A percentile compares a stretch with the other conserved stretches of the same genome.
phyloP scores from a whole-genome alignment of 2,329 filamentous ascomycete genomes.

The Parastagonospora nodorum region DNA sequence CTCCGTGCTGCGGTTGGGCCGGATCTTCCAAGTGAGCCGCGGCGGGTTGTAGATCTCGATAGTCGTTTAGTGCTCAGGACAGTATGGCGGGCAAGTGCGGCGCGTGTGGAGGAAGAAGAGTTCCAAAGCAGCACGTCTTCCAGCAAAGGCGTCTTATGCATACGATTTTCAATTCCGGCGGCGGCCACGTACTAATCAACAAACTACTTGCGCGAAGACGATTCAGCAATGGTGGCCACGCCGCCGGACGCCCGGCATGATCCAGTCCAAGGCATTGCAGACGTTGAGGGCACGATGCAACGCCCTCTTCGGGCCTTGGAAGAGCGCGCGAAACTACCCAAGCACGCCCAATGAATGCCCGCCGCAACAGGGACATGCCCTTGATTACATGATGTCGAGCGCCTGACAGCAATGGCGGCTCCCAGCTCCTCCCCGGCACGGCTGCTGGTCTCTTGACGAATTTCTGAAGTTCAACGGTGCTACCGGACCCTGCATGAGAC shows the following conservation, averaged over 20 bases:
- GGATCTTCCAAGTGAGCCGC: not conserved
- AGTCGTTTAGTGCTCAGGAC: not conserved
- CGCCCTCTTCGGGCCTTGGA: constrained; percentile 12
- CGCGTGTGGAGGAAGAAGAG: not conserved
- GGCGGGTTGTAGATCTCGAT: constrained; percentile 1
- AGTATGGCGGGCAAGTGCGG: not conserved
- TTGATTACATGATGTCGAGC: constrained; percentile 4
- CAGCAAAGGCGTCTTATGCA: constrained; percentile 1
- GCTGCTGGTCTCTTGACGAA: not conserved
- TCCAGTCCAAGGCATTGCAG: constrained; percentile 16
- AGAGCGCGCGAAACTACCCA: constrained; percentile 6
- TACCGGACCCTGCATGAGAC: constrained; percentile 16
- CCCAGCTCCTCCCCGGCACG: constrained; percentile 5
- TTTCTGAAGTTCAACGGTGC: constrained; percentile 13
- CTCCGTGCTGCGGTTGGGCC: not conserved
- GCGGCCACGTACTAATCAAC: not conserved
- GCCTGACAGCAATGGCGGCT: not conserved
- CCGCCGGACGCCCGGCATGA: constrained; percentile 19
- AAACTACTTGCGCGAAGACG: constrained; percentile 1
- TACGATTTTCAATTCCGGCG: not conserved
- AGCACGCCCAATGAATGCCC: constrained; percentile 6
- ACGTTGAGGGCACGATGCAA: constrained; percentile 18
- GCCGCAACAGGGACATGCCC: constrained; percentile 14
- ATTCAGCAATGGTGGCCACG: constrained; percentile 18
- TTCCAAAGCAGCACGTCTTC: not conserved